phyloP scores from a whole-genome alignment of 2,329 filamentous ascomycete species.

The Talaromyces sp. region DNA sequence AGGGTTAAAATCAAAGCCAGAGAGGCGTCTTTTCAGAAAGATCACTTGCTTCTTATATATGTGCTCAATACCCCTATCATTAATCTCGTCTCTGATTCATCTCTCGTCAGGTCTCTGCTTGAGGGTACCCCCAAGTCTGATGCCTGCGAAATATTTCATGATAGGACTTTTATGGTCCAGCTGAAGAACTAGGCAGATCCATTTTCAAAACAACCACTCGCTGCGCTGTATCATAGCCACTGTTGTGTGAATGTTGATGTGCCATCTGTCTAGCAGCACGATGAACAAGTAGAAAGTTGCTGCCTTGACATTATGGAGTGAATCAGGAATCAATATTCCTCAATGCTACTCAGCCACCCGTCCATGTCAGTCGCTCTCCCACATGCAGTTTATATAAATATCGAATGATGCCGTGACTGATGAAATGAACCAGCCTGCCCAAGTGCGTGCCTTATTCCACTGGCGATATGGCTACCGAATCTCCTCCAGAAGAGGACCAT shows the following conservation, averaged over 20 bases:
- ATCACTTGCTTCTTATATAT: background rate
- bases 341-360: background rate
- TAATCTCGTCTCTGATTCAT: background rate
- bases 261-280: background rate
- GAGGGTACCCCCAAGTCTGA: background rate
- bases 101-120: background rate
- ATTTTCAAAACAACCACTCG: background rate
- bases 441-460: background rate
- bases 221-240: background rate
- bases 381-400: background rate
- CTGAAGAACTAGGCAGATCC: constrained; percentile 1
- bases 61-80: background rate
- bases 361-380: background rate
- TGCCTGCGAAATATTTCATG: background rate
- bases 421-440: background rate
- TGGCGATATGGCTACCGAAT: background rate
- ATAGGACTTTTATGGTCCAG: background rate
- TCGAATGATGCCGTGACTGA: background rate
- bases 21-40: background rate
- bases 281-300: background rate
- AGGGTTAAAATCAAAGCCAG: background rate
- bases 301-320: background rate
- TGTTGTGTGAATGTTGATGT: background rate
- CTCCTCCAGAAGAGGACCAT: background rate
- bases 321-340: background rate